A percentile compares a stretch with the other conserved stretches of the same genome.
Evolutionary conservation across 169 alveolate genomes (phyloP).

Genomic region (Cardiosporidium cionae): DNA sequence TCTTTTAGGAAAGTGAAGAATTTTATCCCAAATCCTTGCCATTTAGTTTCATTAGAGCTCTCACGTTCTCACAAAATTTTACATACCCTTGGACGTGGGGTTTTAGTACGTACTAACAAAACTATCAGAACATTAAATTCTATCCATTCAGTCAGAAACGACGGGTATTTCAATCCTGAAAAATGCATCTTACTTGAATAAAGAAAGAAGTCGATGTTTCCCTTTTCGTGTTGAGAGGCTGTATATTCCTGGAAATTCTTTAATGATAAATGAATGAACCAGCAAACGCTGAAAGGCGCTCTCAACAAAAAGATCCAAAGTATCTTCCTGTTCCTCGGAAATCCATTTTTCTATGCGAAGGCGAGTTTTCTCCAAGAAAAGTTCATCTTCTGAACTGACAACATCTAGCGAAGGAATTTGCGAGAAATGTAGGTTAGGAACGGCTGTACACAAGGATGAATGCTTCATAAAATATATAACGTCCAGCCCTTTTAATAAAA

Average conservation of each 20-base stretch:
- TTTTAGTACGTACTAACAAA: background rate
- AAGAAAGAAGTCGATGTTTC: constrained; percentile 6
- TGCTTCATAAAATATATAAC: too few species aligned
- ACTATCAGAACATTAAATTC: background rate
- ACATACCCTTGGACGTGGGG: background rate
- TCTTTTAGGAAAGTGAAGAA: too few species aligned
- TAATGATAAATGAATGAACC: constrained; percentile 66
- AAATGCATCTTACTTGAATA: too few species aligned
- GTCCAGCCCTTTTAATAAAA: too few species aligned
- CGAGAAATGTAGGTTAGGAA: too few species aligned
- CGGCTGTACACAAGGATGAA: too few species aligned
- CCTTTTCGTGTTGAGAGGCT: constrained; percentile 50
- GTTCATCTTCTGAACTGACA: too few species aligned
- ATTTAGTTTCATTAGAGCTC: too few species aligned
- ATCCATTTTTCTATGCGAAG: too few species aligned
- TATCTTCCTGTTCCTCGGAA: background rate
- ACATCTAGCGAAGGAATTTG: too few species aligned
- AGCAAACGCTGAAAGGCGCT: constrained; percentile 68
- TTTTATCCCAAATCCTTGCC: too few species aligned
- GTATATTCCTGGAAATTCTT: constrained; percentile 61
- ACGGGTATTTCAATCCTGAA: background rate
- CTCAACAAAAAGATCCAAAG: constrained; percentile 56
- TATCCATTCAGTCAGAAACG: background rate
- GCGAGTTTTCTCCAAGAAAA: too few species aligned
- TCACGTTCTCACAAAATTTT: background rate